Evolutionary conservation across 2,329 filamentous ascomycete species (phyloP), one percentile per base, ranked within the genome.

Genomic region (Colletotrichum chlorophyti): DNA sequence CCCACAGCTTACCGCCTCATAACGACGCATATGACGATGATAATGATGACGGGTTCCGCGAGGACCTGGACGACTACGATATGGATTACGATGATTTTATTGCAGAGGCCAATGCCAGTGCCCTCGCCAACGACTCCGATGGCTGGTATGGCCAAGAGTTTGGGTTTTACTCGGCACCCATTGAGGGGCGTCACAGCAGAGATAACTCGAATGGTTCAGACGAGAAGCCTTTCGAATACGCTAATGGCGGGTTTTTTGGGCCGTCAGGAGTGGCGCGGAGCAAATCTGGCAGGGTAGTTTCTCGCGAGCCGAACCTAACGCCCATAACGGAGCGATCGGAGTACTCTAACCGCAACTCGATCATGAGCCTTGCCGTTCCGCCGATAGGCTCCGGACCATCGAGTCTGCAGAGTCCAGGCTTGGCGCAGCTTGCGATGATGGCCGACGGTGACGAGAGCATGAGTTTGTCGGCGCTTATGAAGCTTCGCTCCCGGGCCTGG

Each of bases 131-230:
- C 65, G 95, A 99, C 68, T 89, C 89, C 6, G 94, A 97, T 63
- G 94, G 92, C 1, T 96, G 95, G 78, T 99, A 99, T 69, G 95
- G 95, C 0, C 89, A 93, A 65, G 95, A 99, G 71, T 99, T 99
- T 69, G 93, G 93, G 1, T 99, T 99, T 72, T 99, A 97, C 71
- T 92, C 93, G 1, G 79, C 81, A 2, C 83, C 85, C 0, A 64
- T 75, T 5, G 70, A 70, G 10, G 70, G 73, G 1, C 74, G 73
- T 34, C 71, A 79, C 42, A 80, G 79, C 17, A 77, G 76, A 26
- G 75, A 76, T 53, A 77, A 77, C 34, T 74, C 79, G 6, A 76
- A 58, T 17, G 41, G 58, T 6, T 64, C 68, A 1, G 51, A 61
- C 6, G 43, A 68, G 32, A 75, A 75, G 32, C 70, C 77, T 7